Evolutionary conservation across 768 basidiomycete species (phyloP), one percentile per base, ranked within the genome.

Genomic region (Hygrophorus russula): DNA sequence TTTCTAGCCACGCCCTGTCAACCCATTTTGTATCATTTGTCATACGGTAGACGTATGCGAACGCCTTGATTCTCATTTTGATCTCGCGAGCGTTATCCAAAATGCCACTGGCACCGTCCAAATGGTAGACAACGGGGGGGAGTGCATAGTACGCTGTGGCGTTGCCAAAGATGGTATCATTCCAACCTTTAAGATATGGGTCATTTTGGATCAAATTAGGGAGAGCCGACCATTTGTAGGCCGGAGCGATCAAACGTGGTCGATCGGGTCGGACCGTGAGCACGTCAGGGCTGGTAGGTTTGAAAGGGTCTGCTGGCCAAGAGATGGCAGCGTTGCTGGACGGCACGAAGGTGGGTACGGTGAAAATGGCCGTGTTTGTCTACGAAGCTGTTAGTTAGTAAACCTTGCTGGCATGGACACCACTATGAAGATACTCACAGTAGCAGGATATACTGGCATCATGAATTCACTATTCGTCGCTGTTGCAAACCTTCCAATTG

Each of bases 1-100:
- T 63, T 62, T 99, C 96, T 7, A 56, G 56, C 80, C 80, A 96
- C 11, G 80, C 70, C 41, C 91, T 76, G 55, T 97, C 88, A 5
- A 80, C 80, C 85, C 88, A 99, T 58, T 75, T 78, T 8, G 88
- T 92, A 60, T 98, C 81, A 49, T 91, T 89, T 41, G 90, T 86
- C 76, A 96, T 80, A 37, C 78, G 78, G 62, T 83, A 97, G 27
- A 73, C 91, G 55, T 97, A 99, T 1, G 79, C 76, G 64, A 88
- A 91, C 39, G 87, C 88, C 64, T 99, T 99, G 63, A 97, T 69
- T 43, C 88, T 75, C 67, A 82, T 71, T 63, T 99, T 98, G 56
- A 94, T 70, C 59, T 84, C 75, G 47, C 96, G 81, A 14, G 93
- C 82, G 48, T 78, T 76, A 56, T 99, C 96, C 20, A 99, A 71